Conservation (phyloP, 179 eudicot species). For the Gypsophila paniculata region DNA sequence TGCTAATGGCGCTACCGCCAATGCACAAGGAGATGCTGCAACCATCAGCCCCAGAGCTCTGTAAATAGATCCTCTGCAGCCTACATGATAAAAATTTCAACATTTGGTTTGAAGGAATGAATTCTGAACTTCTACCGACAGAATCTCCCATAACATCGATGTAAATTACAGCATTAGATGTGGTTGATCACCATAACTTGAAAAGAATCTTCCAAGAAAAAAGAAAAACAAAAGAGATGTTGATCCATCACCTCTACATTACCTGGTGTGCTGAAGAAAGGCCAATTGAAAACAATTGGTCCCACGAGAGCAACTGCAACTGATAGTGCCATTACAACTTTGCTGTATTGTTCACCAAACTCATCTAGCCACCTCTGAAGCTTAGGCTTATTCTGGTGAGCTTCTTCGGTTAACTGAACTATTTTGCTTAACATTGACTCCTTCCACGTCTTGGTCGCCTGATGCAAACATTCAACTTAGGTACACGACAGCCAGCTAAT, state of each 20-base stretch:
- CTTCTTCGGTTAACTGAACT: conserved; percentile 90
- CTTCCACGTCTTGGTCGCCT: conserved; percentile 90
- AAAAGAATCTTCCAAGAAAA: conserved; percentile 1
- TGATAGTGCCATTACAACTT: conserved; percentile 75
- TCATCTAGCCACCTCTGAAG: conserved; percentile 97
- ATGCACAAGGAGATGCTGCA: conserved; percentile 99
- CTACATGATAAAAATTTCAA: conserved; percentile 37
- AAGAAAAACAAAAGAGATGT: neutral
- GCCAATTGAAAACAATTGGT: conserved; percentile 92
- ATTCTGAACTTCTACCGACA: neutral
- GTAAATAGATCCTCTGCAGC: conserved; percentile 91
- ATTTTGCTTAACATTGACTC: conserved; percentile 89
- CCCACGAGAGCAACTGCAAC: conserved; percentile 80
- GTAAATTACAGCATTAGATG: neutral
- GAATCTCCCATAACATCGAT: neutral
- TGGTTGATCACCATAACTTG: conserved; percentile 1
- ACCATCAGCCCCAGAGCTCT: conserved; percentile 98
- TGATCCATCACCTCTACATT: conserved; percentile 21
- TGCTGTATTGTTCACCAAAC: conserved; percentile 87
- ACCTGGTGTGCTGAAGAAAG: conserved; percentile 78
- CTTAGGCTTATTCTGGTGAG: conserved; percentile 81
- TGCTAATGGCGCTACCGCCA: conserved; percentile 95
- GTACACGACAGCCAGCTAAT: conserved; percentile 12
- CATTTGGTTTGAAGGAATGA: neutral
- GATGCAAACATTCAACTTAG: conserved; percentile 25